Percentiles rank a stretch among this genome's conserved stretches.
Conservation (phyloP, 352 stramenopile species). For the Globisporangium parvum region DNA sequence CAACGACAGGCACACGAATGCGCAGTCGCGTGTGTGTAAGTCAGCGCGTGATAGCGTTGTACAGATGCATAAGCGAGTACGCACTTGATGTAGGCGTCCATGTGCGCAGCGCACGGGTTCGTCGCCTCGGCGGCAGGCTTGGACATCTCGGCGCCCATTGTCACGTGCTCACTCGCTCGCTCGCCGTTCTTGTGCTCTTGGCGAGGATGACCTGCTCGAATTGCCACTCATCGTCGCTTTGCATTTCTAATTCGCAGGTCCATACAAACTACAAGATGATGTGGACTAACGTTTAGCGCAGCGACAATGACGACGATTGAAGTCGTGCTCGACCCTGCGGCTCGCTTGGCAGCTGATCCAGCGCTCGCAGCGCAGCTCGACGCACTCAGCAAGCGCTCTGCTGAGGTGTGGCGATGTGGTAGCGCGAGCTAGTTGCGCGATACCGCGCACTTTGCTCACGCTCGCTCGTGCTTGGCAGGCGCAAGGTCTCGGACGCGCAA, state of each 20-base stretch:
- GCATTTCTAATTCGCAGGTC: no score
- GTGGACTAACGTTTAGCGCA: no score
- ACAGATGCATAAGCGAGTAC: slow-evolving; percentile 16
- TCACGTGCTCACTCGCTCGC: background rate
- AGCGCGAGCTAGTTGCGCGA: no score
- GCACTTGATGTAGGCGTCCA: slow-evolving; percentile 74
- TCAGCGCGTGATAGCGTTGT: background rate
- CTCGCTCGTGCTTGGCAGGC: slow-evolving; percentile 20
- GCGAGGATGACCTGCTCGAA: background rate
- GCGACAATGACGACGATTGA: slow-evolving; percentile 3
- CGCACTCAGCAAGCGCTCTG: slow-evolving; percentile 35
- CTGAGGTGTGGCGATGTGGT: slow-evolving; percentile 18
- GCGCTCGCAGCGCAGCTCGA: slow-evolving; percentile 28
- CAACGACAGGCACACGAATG: background rate
- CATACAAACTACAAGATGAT: no score
- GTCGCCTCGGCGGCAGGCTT: slow-evolving; percentile 23
- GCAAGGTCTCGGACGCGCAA: slow-evolving; percentile 49
- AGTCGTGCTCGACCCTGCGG: slow-evolving; percentile 19
- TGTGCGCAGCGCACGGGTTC: slow-evolving; percentile 52
- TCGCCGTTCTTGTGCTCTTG: no score
- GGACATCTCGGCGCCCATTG: slow-evolving; percentile 61
- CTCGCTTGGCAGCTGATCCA: slow-evolving; percentile 14
- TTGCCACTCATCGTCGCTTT: background rate
- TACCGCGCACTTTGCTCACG: background rate
- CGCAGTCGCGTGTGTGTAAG: background rate